Base-by-base conservation (phyloP, 2,329 filamentous ascomycete species). In the Bipolaris sorokiniana region DNA sequence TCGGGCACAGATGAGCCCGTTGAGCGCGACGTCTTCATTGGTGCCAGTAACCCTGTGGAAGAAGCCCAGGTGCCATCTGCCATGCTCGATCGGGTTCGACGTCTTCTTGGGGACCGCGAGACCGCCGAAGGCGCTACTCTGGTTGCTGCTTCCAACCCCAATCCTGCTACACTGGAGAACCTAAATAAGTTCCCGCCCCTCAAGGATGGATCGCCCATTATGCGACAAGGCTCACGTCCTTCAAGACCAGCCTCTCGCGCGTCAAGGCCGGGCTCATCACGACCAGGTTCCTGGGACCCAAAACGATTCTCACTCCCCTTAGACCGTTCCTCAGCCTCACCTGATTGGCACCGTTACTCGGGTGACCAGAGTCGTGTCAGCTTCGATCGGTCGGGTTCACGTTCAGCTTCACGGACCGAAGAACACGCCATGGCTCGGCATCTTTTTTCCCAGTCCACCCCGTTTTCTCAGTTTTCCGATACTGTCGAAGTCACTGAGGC, bases 401-500 rank as follows among this genome's bases (percentile, higher is more conserved):
- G 76, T 69, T 67, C 76, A 22, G 75, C 71, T 33, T 71, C 75
- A 65, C 61, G 76, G 70, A 65, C 72, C 75, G 63, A 76, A 28
- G 75, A 77, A 50, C 74, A 76, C 56, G 73, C 72, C 15, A 70
- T 74, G 60, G 73, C 72, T 13, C 77, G 81, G 16, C 81, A 82
- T 42, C 77, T 82, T 10, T 83, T 79, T 26, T 71, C 81, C 16
- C 78, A 80, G 36, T 80, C 79, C 16, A 84, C 83, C 1, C 80
- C 79, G 0, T 81, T 81, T 48, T 68, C 85, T 72, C 54, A 80
- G 76, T 62, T 76, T 74, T 61, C 82, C 62, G 64, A 79, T 41
- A 84, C 83, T 0, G 82, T 84, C 10, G 86, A 89, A 71, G 81
- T 88, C 50, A 84, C 80, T 57, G 85, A 88, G 69, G 86, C 86